phyloP scores from a whole-genome alignment of 306 rosid species.

The Oxytropis ochrocephala region DNA sequence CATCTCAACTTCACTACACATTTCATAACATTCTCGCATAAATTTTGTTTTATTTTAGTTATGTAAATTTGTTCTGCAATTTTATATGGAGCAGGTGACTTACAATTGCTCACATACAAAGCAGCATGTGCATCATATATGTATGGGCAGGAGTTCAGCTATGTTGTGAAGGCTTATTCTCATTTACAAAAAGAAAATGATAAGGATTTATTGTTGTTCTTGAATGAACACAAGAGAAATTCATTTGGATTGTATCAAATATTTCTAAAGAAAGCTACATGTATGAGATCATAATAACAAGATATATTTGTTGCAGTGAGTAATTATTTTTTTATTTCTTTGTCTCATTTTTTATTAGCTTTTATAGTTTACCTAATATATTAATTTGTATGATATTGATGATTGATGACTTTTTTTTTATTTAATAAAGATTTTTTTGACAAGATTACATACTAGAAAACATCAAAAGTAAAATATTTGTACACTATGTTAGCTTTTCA shows the following conservation, averaged over 20 bases:
- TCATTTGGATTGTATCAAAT: slow-evolving; percentile 35
- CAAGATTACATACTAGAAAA: no score
- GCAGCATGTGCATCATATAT: slow-evolving; percentile 70
- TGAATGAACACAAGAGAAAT: slow-evolving; percentile 35
- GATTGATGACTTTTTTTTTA: no score
- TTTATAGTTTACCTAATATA: no score
- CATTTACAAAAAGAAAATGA: slow-evolving; percentile 36
- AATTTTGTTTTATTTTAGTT: not conserved
- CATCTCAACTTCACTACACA: not conserved
- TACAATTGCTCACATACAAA: slow-evolving; percentile 63
- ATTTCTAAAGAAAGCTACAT: not conserved
- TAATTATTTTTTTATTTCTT: not conserved
- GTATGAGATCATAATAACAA: not conserved
- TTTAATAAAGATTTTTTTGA: no score
- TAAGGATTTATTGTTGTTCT: slow-evolving; percentile 37
- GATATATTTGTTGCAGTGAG: not conserved
- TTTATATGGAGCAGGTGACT: slow-evolving; percentile 50
- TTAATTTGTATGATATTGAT: no score
- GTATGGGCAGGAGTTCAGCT: slow-evolving; percentile 47
- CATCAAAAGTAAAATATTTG: no score
- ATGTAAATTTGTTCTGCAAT: not conserved
- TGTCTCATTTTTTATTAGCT: no score
- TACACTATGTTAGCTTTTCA: no score
- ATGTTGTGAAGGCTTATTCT: slow-evolving; percentile 38
- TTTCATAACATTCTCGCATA: not conserved